Percentiles rank a stretch among this genome's conserved stretches.
Evolutionary conservation across 345 rosid species (phyloP).

Genomic region (Psidium friedrichsthalianum): DNA sequence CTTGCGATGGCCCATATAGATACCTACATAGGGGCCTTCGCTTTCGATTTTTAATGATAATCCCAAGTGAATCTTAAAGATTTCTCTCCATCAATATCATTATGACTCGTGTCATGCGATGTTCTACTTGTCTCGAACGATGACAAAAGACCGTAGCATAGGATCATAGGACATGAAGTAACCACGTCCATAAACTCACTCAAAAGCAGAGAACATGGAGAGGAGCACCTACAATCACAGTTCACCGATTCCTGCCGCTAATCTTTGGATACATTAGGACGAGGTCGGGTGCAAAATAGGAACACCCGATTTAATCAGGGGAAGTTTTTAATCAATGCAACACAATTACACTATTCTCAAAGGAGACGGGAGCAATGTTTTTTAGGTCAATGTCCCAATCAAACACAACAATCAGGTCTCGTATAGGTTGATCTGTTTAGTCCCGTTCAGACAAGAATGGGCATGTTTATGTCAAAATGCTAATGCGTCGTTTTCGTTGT

Average conservation of each 20-base stretch:
- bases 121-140: neutral
- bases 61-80: no score
- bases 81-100: neutral
- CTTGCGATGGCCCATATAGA: accelerated
- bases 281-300: neutral
- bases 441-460: neutral
- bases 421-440: accelerated
- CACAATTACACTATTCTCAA: neutral
- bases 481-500: no score
- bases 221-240: neutral
- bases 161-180: neutral
- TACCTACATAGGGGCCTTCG: accelerated
- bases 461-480: neutral
- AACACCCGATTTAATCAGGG: neutral
- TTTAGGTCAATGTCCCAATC: neutral
- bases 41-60: no score
- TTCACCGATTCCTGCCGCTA: neutral
- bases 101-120: neutral
- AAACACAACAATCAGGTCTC: accelerated
- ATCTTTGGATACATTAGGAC: neutral
- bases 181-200: neutral
- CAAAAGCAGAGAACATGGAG: no score
- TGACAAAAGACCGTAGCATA: neutral
- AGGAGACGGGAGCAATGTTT: neutral
- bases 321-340: neutral